These are phyloP conservation scores for Nemania sp. DNA, from an alignment of 2,329 filamentous ascomycete species.

Conservation along the genomic window DNA sequence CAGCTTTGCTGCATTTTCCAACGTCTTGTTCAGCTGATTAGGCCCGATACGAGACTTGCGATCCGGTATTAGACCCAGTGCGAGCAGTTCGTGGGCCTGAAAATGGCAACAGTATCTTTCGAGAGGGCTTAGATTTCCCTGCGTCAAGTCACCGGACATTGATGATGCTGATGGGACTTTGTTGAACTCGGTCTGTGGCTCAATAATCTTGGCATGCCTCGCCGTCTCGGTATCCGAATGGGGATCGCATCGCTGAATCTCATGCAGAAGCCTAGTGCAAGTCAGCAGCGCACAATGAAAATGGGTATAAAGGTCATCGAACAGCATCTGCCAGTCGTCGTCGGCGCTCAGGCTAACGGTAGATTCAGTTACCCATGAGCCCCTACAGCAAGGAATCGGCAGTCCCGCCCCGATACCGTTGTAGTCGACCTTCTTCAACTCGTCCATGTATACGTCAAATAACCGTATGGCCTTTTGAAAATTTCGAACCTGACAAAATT, in stretches of 20 bases:
- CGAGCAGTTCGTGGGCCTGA: conserved; percentile 31
- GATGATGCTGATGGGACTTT: neutral
- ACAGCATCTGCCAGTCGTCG: conserved; percentile 29
- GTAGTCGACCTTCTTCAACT: conserved; percentile 30
- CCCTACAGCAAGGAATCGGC: conserved; percentile 17
- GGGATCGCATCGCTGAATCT: too few species aligned
- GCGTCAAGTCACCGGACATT: neutral
- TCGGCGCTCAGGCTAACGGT: conserved; percentile 28
- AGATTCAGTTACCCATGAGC: conserved; percentile 27
- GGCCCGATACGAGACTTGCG: neutral
- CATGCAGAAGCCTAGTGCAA: conserved; percentile 1
- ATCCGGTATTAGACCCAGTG: conserved; percentile 19
- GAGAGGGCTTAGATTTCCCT: conserved; percentile 22
- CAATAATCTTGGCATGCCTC: neutral
- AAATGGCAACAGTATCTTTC: conserved; percentile 29
- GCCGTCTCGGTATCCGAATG: neutral
- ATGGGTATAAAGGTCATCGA: conserved; percentile 14
- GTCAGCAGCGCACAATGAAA: conserved; percentile 6
- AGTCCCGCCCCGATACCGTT: conserved; percentile 32
- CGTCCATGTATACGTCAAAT: conserved; percentile 23
- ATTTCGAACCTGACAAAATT: neutral
- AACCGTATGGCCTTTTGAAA: neutral
- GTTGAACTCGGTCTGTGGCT: neutral
- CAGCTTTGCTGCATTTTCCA: neutral
- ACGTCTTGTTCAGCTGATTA: neutral